Base-by-base conservation (phyloP, 768 basidiomycete species). In the Suillus americanus region DNA sequence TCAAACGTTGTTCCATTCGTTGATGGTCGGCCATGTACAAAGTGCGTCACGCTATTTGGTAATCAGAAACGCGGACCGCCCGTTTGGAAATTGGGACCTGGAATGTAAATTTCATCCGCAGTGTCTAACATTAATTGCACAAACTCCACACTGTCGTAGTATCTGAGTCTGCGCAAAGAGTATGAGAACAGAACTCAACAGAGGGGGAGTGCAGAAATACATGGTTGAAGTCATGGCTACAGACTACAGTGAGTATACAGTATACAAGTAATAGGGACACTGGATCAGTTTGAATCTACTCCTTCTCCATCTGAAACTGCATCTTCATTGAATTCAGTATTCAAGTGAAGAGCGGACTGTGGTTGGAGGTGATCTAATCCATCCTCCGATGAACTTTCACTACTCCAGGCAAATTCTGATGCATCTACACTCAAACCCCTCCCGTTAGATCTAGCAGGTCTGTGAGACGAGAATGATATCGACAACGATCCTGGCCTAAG, bases 361-460 rank as follows among this genome's bases (percentile, higher is more conserved):
- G 63, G 66, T 23, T 71, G 69, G 48, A 68, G 63, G 16, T 67
- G 51, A 3, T 69, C 63, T 14, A 72, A 59, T 50, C 77, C 79
- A 57, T 82, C 83, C 40, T 84, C 86, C 18, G 84, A 85, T 13
- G 86, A 87, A 62, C 82, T 87, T 69, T 88, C 86, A 60, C 84
- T 89, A 67, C 86, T 86, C 85, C 86, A 88, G 2, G 72, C 71
- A 50, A 74, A 73, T 54, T 80, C 82, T 20, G 72, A 69, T 61
- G 67, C 71, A 62, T 65, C 69, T n/a, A 77, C 66, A 63, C 74
- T 75, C 5, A 72, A 66, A 16, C 77, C 71, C 45, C 68, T 71
- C 43, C 62, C 64, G 33, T 64, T 65, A 46, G 71, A 74, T 62
- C 38, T 66, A 35, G 69, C 48, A 57, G 72, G 61, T 66, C 54